A percentile compares a stretch with the other conserved stretches of the same genome.
Conservation (phyloP, 176 grass and related monocot genomes). For the Panicum miliaceum region DNA sequence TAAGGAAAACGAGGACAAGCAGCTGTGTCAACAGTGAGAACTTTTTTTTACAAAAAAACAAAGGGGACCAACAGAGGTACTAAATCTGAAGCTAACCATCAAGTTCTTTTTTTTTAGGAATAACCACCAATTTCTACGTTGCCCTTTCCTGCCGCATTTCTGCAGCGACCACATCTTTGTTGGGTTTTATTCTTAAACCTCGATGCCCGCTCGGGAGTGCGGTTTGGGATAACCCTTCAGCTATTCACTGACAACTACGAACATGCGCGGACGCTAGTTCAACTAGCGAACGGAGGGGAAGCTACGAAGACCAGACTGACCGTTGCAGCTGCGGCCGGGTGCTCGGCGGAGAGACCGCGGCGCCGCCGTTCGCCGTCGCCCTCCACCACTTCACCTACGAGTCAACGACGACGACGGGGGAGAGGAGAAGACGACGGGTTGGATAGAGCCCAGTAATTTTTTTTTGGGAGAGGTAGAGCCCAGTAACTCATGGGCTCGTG, state of each 20-base stretch:
- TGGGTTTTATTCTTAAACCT: background rate
- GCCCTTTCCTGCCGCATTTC: background rate
- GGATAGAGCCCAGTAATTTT: no score
- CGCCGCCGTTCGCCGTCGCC: slow-evolving; percentile 18
- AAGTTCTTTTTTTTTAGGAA: no score
- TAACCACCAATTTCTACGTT: background rate
- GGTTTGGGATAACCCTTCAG: background rate
- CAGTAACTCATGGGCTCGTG: background rate
- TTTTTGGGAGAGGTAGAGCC: no score
- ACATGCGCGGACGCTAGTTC: background rate
- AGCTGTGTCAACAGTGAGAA: background rate
- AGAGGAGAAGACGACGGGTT: no score
- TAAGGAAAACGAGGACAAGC: background rate
- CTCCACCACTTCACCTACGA: no score
- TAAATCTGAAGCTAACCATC: background rate
- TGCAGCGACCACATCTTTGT: background rate
- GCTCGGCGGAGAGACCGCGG: background rate
- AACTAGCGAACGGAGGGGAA: background rate
- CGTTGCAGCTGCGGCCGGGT: background rate
- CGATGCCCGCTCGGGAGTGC: background rate
- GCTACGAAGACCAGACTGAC: background rate
- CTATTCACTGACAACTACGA: background rate
- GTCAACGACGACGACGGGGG: no score
- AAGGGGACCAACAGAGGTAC: background rate
- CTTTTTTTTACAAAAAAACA: background rate